phyloP scores from a whole-genome alignment of 202 grass and related monocot species.

The Miscanthus sacchariflorus region DNA sequence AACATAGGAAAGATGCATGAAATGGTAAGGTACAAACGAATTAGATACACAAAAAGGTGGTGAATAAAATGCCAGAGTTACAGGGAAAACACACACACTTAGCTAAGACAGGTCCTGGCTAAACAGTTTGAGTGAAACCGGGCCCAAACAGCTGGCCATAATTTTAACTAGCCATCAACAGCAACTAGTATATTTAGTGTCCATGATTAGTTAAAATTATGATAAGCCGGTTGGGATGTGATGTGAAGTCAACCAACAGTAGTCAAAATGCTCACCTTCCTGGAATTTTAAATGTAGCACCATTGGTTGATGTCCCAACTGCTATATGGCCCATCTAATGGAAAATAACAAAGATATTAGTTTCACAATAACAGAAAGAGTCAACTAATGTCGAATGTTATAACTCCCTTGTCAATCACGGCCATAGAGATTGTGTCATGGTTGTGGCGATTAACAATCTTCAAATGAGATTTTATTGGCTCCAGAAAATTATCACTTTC shows the following conservation, averaged over 20 bases:
- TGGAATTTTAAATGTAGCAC: conserved; percentile 94
- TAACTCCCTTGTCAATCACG: conserved; percentile 78
- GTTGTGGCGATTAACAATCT: conserved; percentile 64
- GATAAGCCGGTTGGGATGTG: neutral
- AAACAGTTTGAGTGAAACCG: neutral
- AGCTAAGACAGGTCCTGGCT: neutral
- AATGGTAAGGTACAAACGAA: neutral
- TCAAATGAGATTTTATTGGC: conserved; percentile 37
- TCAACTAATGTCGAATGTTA: conserved; percentile 16
- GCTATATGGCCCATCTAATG: conserved; percentile 82
- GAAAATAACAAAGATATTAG: conserved; percentile 43
- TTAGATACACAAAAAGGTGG: neutral
- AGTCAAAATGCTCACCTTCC: conserved; percentile 65
- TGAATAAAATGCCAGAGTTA: neutral
- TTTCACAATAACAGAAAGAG: conserved; percentile 36
- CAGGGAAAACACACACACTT: too few species aligned
- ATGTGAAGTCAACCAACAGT: neutral
- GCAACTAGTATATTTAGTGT: neutral
- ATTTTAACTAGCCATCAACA: neutral
- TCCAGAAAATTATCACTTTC: conserved; percentile 46
- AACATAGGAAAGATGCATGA: neutral
- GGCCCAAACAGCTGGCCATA: neutral
- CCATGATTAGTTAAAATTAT: conserved; percentile 1
- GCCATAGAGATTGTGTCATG: conserved; percentile 98
- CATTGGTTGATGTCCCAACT: conserved; percentile 90